Evolutionary conservation across 345 rosid genomes (phyloP), one percentile per base, ranked within the genome.

Genomic region (Cardamine resedifolia): DNA sequence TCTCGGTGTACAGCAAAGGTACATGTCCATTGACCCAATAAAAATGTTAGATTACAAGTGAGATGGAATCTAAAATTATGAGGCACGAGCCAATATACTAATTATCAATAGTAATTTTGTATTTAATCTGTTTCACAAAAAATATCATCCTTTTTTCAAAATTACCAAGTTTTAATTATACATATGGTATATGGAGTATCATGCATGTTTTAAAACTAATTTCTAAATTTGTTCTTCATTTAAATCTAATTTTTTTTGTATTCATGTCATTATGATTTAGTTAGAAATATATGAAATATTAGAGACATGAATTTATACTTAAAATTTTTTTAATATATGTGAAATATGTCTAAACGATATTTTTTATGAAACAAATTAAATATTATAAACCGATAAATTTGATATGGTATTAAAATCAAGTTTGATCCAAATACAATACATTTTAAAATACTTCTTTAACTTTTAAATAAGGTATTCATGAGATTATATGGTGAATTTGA

Each of bases 1-100:
- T n/a, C 73, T 68, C 20, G 6, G 39, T 62, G 34, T 50, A 58
- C 72, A 58, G 0, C 48, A 30, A 56, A 73, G 21, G 58, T 55
- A 64, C 65, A 30, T 55, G 71, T 31, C 49, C 24, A 24, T 26
- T 27, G 24, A 63, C 33, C 24, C 62, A 51, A 39, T 57, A 45
- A 30, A 31, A 15, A 43, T 21, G 41, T 21, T 52, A n/a, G 18
- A 52, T 27, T 30, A 8, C 2, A 52, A 26, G 10, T 26, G 4
- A 26, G 16, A 24, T 52, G 7, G 7, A 9, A n/a, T 53, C 20
- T 53, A 26, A 26, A 20, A 49, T 50, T 21, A 4, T 20, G 53
- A 21, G n/a, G 10, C 27, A 21, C 8, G 4, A 50, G 5, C 28
- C 8, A 6, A 21, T 21, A 19, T 48, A 3, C 6, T 48, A 9